Conservation (phyloP, 1,284 basidiomycete genomes). For the Apiotrichum montevideense region DNA sequence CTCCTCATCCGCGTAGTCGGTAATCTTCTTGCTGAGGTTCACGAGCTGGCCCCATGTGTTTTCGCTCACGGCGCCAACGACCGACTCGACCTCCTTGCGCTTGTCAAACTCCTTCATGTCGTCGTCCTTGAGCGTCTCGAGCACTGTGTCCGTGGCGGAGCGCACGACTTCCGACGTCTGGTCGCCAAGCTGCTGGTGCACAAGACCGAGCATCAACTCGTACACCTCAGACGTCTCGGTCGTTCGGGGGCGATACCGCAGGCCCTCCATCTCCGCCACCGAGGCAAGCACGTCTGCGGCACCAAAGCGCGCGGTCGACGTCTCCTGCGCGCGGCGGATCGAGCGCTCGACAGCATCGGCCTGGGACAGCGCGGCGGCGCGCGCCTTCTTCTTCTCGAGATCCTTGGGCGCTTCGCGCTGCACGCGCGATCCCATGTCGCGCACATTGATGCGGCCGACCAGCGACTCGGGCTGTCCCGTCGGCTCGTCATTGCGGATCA, state of each 20-base stretch:
- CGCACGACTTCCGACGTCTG: constrained; percentile 93
- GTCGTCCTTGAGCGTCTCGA: constrained; percentile 88
- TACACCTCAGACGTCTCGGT: constrained; percentile 92
- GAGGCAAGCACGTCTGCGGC: constrained; percentile 83
- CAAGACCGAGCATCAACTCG: constrained; percentile 78
- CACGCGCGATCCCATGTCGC: constrained; percentile 90
- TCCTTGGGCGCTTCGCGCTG: constrained; percentile 79
- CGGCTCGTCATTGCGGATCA: constrained; percentile 80
- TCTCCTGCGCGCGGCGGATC: constrained; percentile 42
- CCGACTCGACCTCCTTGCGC: constrained; percentile 85
- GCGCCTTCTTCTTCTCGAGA: constrained; percentile 92
- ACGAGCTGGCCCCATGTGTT: constrained; percentile 83
- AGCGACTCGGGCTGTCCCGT: constrained; percentile 93
- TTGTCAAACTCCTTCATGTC: constrained; percentile 93
- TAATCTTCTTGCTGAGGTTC: constrained; percentile 88
- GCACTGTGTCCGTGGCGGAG: constrained; percentile 82
- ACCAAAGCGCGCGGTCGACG: constrained; percentile 35
- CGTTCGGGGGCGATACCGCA: constrained; percentile 87
- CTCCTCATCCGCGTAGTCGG: constrained; percentile 87
- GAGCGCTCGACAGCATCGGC: constrained; percentile 48
- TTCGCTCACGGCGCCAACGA: constrained; percentile 63
- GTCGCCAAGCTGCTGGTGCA: constrained; percentile 81
- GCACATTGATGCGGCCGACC: constrained; percentile 80
- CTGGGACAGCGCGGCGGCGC: constrained; percentile 54
- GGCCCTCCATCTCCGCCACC: constrained; percentile 85